Base-by-base conservation (phyloP, 345 rosid species). In the Gossypium bickii region DNA sequence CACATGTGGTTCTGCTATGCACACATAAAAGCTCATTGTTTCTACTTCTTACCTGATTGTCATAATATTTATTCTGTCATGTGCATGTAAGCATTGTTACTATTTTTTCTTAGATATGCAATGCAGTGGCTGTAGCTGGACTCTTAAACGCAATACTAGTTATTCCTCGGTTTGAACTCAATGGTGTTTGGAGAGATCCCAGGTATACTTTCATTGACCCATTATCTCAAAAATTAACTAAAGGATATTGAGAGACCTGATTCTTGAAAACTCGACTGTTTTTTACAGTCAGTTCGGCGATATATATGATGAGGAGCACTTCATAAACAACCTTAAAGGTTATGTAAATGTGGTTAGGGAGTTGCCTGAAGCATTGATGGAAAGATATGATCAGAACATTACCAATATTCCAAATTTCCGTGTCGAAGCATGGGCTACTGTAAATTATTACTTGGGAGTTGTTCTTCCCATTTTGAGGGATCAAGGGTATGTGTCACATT, bases 41-140 rank as follows among this genome's bases (percentile, higher is more conserved):
- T 25, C 20, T 69, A 51, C 29, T 60, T 24, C 64, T 48, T 63
- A 29, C 2, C 44, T 72, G 63, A 16, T 73, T 61, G 12, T 44
- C 68, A 11, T 10, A 58, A 7, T 66, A 53, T 60, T 18, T 52
- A 0, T 66, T 76, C 2, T 57, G 34, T 49, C 17, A 34, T 60
- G 7, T 65, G 22, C 24, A 38, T 43, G 6, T 70, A 25, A 43
- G 43, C 15, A 38, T 73, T 58, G 55, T 77, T 79, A 73, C 51
- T 85, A 52, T 49, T 69, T 80, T 70, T 58, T 55, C 63, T 72
- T 76, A 94, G 98, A 91, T 94, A 74, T 94, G 97, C 84, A 94
- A 91, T 81, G 97, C 97, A 75, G 98, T 92, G 81, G 98, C 98
- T 79, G 89, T 94, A 4, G 98, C 98, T 12, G 97, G 95, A 77